Base-by-base conservation (phyloP, 805 yeast species). In the Saturnispora besseyi region DNA sequence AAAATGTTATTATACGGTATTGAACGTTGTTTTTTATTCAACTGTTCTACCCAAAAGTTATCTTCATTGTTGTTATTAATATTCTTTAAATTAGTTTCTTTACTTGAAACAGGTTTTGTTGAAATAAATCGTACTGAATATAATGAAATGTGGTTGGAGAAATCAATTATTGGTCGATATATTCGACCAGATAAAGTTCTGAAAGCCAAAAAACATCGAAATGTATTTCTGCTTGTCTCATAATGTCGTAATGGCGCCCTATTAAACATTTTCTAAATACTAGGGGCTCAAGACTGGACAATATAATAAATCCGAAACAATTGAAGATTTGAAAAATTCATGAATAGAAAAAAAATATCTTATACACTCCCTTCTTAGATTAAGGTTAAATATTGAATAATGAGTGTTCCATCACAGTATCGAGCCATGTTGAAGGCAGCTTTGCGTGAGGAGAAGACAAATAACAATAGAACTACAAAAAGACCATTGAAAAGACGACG, bases 401-500 rank as follows among this genome's bases (percentile, higher is more conserved):
- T 21, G 28, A 12, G 47, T 21, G 26, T 50, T 7, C 52, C 52
- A 12, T 41, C 41, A 28, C 50, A 50, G 36, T 50, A 50, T 22
- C 33, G 31, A 31, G 52, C 41, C 21, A 15, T 50, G 29, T 12
- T 50, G 22, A 21, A 36, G 29, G 32, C 33, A 21, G 50, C 50
- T 11, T 21, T 46, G 9, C 24, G 24, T 11, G 33, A 29, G n/a
- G 45, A 42, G 5, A 42, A 10, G 24, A 21, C 36, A 8, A n/a
- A 36, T 28, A 28, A 38, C 10, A 46, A 41, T 5, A 29, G 28
- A 38, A 1, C 15, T 5, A 8, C 26, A 3, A 24, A 30, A 7
- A 26, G 47, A 10, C 52, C 50, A 12, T 36, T 46, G 30, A 50
- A 50, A 49, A 31, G 46, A 29, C 30, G 52, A n/a, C 41, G 41